Evolutionary conservation across 2,329 filamentous ascomycete genomes (phyloP).

Genomic region (Curvularia hawaiiensis): DNA sequence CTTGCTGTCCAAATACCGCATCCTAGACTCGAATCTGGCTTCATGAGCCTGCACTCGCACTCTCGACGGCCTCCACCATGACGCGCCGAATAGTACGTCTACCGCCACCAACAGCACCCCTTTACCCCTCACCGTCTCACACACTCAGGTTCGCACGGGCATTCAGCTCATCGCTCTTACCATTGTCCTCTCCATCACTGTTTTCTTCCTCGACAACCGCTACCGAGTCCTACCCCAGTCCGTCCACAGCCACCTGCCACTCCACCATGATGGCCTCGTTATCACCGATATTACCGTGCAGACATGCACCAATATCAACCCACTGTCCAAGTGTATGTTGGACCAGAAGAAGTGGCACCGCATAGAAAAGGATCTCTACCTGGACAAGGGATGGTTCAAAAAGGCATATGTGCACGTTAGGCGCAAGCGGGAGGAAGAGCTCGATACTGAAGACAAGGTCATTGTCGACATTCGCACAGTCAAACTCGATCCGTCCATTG

Average conservation of each 20-base stretch:
- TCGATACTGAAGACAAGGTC: slow-evolving; percentile 74
- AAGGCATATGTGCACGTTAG: slow-evolving; percentile 82
- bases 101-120: neutral
- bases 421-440: slow-evolving; percentile 84
- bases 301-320: slow-evolving; percentile 75
- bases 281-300: slow-evolving; percentile 84
- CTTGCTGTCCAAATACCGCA: slow-evolving; percentile 6
- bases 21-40: slow-evolving; percentile 14
- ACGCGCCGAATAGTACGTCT: slow-evolving; percentile 47
- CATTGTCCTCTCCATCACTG: slow-evolving; percentile 66
- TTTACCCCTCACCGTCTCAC: slow-evolving; percentile 19
- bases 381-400: slow-evolving; percentile 73
- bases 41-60: slow-evolving; percentile 19
- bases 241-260: slow-evolving; percentile 84
- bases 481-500: slow-evolving; percentile 68
- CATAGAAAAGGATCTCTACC: slow-evolving; percentile 86
- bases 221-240: slow-evolving; percentile 84
- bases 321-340: slow-evolving; percentile 75
- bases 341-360: slow-evolving; percentile 77
- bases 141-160: slow-evolving; percentile 61
- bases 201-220: slow-evolving; percentile 85
- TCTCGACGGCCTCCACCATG: slow-evolving; percentile 37
- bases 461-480: slow-evolving; percentile 80
- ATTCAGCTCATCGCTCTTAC: slow-evolving; percentile 74
- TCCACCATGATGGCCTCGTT: slow-evolving; percentile 80